Base-by-base conservation (phyloP, 2,329 filamentous ascomycete species). In the Sporothrix dimorphospora region DNA sequence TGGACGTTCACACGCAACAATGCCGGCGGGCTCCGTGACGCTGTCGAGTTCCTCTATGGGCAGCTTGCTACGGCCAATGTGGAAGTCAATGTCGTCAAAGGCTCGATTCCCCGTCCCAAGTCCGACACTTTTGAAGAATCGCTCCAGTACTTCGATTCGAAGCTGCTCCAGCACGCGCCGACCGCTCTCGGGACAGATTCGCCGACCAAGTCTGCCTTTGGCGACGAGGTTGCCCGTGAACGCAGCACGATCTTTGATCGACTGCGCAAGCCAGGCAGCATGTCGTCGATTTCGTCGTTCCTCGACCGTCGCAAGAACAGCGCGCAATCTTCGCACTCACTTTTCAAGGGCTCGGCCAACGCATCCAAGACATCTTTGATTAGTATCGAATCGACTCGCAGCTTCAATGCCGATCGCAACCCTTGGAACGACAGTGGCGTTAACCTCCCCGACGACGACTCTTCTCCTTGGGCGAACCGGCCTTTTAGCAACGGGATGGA, bases 101-200 rank as follows among this genome's bases (percentile, higher is more conserved):
- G 96, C 69, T 91, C 94, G n/a, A 96, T 98, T 75, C 94, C 95
- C 24, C 92, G 96, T n/a, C 96, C 96, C 75, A 98, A 98, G 84
- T 98, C 96, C 0, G 96, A 99, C 81, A 98, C 96, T 0, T 99
- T 99, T 76, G 96, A 99, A 80, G 95, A 99, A 77, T 97, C 95
- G 8, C 87, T 98, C 69, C 95, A 94, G 72, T 98, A 94, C 84
- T 99, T 99, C 79, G 93, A 98, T 80, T 98, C 95, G 1, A 98
- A 98, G 83, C 88, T 99, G 61, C 88, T 99, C 70, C 96, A 98
- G 81, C 94, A 97, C 78, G 94, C 95, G 4, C 94, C 95, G 47
- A 88, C 92, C 4, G 89, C 92, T 1, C 87, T 94, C 21, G 88
- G 89, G 16, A 94, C 93, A 4, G 95, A 98, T 79, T 97, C 94